Conservation (phyloP, 768 basidiomycete genomes). For the Pleurotus ostreatus region DNA sequence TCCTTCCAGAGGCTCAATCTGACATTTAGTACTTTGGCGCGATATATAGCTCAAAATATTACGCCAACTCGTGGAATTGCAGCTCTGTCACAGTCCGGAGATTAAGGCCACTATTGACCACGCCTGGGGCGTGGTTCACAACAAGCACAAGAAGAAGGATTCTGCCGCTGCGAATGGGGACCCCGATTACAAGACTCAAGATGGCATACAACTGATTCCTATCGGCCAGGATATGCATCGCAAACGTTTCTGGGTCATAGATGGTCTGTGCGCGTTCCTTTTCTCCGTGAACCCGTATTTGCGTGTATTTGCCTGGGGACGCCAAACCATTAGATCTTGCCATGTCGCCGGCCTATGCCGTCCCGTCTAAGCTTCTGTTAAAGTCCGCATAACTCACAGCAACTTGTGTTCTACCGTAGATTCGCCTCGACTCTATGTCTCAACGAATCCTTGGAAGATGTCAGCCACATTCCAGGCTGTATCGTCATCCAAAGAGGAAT, state of each 20-base stretch:
- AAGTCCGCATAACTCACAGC: conserved; percentile 23
- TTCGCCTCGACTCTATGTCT: conserved; percentile 79
- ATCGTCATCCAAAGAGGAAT: conserved; percentile 72
- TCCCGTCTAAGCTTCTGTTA: conserved; percentile 20
- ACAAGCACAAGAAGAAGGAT: conserved; percentile 82
- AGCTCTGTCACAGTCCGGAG: conserved; percentile 63
- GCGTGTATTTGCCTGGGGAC: conserved; percentile 63
- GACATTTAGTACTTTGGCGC: conserved; percentile 1
- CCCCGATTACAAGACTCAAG: conserved; percentile 63
- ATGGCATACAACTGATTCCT: conserved; percentile 61
- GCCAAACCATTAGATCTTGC: conserved; percentile 36
- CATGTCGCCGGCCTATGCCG: conserved; percentile 31
- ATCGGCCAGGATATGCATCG: conserved; percentile 74
- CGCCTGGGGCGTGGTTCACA: conserved; percentile 82
- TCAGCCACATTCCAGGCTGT: conserved; percentile 71
- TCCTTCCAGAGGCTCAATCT: conserved; percentile 8
- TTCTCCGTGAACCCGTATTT: conserved; percentile 48
- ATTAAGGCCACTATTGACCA: conserved; percentile 75
- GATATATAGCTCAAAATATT: conserved; percentile 68
- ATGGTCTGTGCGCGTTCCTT: conserved; percentile 72
- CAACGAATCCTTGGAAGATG: conserved; percentile 90
- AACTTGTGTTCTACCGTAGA: conserved; percentile 41
- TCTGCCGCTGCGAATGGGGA: conserved; percentile 50
- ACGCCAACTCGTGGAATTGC: conserved; percentile 82
- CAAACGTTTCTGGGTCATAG: conserved; percentile 82